Conservation (phyloP, 164 flowering plant species). For the Macadamia tetraphylla region DNA sequence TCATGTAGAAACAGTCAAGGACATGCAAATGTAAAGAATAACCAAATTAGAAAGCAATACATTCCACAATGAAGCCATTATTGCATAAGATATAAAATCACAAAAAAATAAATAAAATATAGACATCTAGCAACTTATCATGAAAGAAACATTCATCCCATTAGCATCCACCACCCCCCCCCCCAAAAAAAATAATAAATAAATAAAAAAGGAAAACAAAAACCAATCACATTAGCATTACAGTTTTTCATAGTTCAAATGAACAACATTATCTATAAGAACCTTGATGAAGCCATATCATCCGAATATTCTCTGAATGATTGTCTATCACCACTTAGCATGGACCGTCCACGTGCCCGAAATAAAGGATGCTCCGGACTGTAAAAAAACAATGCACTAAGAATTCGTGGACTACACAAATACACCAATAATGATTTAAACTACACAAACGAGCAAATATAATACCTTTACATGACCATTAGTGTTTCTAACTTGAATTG, state of each 20-base stretch:
- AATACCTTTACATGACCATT: no score
- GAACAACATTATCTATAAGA: not conserved
- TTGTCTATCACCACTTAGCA: slow-evolving; percentile 86
- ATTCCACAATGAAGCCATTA: not conserved
- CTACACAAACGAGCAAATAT: no score
- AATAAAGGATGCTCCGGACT: slow-evolving; percentile 97
- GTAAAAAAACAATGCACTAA: slow-evolving; percentile 15
- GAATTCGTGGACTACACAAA: no score
- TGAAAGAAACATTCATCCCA: no score
- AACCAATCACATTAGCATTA: not conserved
- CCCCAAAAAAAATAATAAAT: not conserved
- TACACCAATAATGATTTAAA: no score
- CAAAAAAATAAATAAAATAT: not conserved
- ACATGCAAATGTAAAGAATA: no score
- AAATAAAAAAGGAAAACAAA: not conserved
- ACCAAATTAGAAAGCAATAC: not conserved
- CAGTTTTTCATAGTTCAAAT: not conserved
- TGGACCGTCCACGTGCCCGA: slow-evolving; percentile 76
- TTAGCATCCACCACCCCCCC: no score
- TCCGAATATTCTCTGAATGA: slow-evolving; percentile 59
- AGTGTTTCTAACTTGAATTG: no score
- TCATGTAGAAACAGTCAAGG: no score
- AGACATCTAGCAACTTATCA: no score
- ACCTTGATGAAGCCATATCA: slow-evolving; percentile 74
- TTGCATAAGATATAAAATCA: not conserved